Evolutionary conservation across 108 stramenopile genomes (phyloP).

Genomic region (Aurantiochytrium sp.): DNA sequence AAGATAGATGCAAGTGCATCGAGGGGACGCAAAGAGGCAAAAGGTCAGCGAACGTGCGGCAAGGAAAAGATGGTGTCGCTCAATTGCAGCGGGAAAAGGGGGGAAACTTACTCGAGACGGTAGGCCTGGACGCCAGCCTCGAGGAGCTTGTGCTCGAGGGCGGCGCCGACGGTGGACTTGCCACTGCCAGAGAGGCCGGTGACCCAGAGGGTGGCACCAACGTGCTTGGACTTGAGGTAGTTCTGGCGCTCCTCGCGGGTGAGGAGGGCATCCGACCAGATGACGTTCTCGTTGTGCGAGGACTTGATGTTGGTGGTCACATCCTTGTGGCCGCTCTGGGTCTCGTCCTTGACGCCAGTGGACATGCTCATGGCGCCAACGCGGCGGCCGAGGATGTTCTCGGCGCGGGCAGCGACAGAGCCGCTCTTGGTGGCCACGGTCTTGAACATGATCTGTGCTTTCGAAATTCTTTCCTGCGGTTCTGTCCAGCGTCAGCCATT

Average conservation of each 20-base stretch:
- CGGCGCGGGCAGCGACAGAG: background rate
- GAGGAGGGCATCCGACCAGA: slow-evolving; percentile 2
- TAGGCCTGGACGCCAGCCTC: slow-evolving; percentile 37
- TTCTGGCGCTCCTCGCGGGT: slow-evolving; percentile 13
- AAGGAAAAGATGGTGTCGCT: too few relatives aligned
- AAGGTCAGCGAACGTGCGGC: too few relatives aligned
- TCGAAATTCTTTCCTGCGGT: too few relatives aligned
- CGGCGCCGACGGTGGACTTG: slow-evolving; percentile 49
- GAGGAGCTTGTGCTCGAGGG: slow-evolving; percentile 43
- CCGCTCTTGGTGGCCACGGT: background rate
- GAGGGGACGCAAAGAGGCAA: too few relatives aligned
- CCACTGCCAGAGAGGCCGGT: slow-evolving; percentile 54
- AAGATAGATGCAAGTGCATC: too few relatives aligned
- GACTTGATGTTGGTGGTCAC: slow-evolving; percentile 16
- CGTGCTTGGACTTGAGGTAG: slow-evolving; percentile 35
- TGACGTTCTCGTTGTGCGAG: background rate
- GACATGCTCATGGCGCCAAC: slow-evolving; percentile 1
- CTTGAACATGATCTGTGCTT: background rate
- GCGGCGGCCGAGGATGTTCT: background rate
- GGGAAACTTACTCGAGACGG: slow-evolving; percentile 54
- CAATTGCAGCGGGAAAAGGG: too few relatives aligned
- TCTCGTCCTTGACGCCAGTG: background rate
- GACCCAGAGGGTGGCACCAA: slow-evolving; percentile 49
- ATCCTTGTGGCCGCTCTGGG: slow-evolving; percentile 16
- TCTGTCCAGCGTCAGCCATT: too few relatives aligned